phyloP scores from a whole-genome alignment of 169 alveolate species.

The Cryptosporidium ubiquitum region DNA sequence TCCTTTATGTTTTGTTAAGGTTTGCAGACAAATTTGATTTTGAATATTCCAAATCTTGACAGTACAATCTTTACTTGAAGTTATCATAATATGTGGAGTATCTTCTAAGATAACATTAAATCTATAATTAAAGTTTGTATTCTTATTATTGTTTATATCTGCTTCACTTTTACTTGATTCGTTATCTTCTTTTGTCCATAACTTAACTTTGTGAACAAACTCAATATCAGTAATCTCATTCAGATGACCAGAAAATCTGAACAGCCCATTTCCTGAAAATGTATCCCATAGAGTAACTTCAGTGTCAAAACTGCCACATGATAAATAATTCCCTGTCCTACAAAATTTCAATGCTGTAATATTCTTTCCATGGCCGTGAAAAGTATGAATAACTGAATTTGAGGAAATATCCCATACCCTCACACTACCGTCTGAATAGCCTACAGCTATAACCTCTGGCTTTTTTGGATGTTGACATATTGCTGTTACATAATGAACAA shows the following conservation, averaged over 20 bases:
- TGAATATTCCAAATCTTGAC: slow-evolving; percentile 87
- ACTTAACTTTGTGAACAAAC: slow-evolving; percentile 12
- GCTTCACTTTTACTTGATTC: background rate
- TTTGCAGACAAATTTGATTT: slow-evolving; percentile 86
- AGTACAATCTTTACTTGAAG: slow-evolving; percentile 87
- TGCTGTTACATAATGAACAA: slow-evolving; percentile 77
- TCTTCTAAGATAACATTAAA: slow-evolving; percentile 58
- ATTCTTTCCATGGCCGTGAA: slow-evolving; percentile 82
- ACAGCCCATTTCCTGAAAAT: slow-evolving; percentile 84
- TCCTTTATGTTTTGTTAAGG: slow-evolving; percentile 84
- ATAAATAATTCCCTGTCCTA: slow-evolving; percentile 77
- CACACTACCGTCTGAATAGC: slow-evolving; percentile 85
- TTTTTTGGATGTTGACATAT: slow-evolving; percentile 77
- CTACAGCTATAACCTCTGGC: slow-evolving; percentile 82
- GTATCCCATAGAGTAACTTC: slow-evolving; percentile 88
- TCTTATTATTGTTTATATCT: background rate
- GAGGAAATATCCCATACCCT: slow-evolving; percentile 80
- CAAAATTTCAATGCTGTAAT: slow-evolving; percentile 78
- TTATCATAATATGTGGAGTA: slow-evolving; percentile 77
- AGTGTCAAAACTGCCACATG: slow-evolving; percentile 88
- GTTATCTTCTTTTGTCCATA: slow-evolving; percentile 27
- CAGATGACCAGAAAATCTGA: slow-evolving; percentile 84
- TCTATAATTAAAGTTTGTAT: background rate
- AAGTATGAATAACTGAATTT: slow-evolving; percentile 75
- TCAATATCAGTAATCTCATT: slow-evolving; percentile 84